Conservation (phyloP, 345 rosid genomes). For the Iberis pinnata region DNA sequence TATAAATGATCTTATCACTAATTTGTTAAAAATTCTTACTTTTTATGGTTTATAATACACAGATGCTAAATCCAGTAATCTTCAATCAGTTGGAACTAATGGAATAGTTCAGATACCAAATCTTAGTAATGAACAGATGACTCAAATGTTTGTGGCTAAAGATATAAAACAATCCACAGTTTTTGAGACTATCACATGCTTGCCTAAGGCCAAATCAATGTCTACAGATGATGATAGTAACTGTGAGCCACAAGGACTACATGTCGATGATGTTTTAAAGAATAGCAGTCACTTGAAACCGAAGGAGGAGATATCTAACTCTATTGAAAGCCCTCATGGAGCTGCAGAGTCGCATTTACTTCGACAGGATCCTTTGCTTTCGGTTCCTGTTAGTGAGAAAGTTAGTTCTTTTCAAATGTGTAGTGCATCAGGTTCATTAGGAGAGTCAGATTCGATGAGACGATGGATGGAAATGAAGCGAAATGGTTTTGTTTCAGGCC, state of each 20-base stretch:
- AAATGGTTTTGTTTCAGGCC: slow-evolving; percentile 79
- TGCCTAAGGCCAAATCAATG: not conserved
- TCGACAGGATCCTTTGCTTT: not conserved
- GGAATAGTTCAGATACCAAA: slow-evolving; percentile 11
- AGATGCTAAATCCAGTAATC: slow-evolving; percentile 12
- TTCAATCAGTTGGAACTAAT: slow-evolving; percentile 16
- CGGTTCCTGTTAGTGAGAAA: slow-evolving; percentile 13
- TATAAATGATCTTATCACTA: slow-evolving; percentile 1
- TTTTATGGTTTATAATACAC: slow-evolving; percentile 1
- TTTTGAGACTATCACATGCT: not conserved
- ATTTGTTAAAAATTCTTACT: not conserved
- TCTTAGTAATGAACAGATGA: slow-evolving; percentile 4
- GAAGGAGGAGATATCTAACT: slow-evolving; percentile 49
- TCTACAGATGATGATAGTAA: slow-evolving; percentile 18
- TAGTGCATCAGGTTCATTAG: slow-evolving; percentile 20
- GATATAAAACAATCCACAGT: slow-evolving; percentile 1
- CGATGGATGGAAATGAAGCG: slow-evolving; percentile 92
- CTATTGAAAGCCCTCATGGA: slow-evolving; percentile 46
- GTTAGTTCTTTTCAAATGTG: slow-evolving; percentile 17
- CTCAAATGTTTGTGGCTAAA: slow-evolving; percentile 6
- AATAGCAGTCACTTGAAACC: slow-evolving; percentile 31
- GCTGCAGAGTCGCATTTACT: slow-evolving; percentile 1
- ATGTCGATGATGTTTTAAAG: slow-evolving; percentile 40
- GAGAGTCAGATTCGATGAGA: slow-evolving; percentile 56
- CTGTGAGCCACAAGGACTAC: slow-evolving; percentile 14